phyloP scores from a whole-genome alignment of 257 asterid genomes.

The Catharanthus roseus region DNA sequence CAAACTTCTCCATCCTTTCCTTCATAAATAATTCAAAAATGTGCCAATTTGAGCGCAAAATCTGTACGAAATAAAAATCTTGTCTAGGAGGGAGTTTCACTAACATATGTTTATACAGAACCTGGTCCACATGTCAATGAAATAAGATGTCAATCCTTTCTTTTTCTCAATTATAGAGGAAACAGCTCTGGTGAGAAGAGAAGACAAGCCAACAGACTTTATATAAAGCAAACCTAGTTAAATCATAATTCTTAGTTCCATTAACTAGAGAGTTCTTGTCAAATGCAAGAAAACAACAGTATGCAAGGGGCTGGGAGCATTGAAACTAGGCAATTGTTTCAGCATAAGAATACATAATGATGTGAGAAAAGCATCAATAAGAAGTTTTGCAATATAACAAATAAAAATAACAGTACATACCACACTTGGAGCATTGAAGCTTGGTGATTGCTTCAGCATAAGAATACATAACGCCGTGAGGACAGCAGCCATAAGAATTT shows the following conservation, averaged over 20 bases:
- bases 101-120: neutral
- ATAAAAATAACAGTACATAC: no score
- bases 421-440: no score
- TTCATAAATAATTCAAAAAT: neutral
- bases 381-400: no score
- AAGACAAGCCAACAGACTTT: neutral
- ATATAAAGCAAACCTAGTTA: neutral
- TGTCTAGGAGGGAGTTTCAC: neutral
- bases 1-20: neutral
- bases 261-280: neutral
- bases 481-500: slow-evolving; percentile 40
- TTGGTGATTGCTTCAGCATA: no score
- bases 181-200: neutral
- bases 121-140: neutral
- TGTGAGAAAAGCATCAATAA: slow-evolving; percentile 36
- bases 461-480: no score
- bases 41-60: neutral
- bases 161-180: neutral
- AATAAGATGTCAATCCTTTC: neutral
- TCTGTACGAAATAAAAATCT: neutral
- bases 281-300: slow-evolving; percentile 6
- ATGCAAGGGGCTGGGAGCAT: slow-evolving; percentile 32
- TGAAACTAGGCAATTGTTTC: slow-evolving; percentile 39
- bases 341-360: slow-evolving; percentile 42
- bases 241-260: neutral